phyloP scores from a whole-genome alignment of 345 rosid species.

The Noccaea caerulescens region DNA sequence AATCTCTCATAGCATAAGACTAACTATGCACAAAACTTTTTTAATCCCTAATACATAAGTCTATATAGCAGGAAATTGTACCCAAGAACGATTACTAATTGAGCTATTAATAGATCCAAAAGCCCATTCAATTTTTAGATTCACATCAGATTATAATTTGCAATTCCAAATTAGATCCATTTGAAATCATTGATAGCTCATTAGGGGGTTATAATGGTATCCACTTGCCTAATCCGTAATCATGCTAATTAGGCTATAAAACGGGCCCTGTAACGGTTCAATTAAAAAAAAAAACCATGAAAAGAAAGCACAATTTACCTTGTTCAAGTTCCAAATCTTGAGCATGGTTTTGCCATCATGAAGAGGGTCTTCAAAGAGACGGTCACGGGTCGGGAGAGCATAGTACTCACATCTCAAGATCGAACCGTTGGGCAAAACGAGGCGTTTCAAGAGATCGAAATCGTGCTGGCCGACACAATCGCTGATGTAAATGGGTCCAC shows the following conservation, averaged over 20 bases:
- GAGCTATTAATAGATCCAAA: not conserved
- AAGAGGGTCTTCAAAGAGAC: conserved; percentile 88
- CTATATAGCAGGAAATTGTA: not conserved
- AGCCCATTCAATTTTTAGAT: not conserved
- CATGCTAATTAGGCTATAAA: not conserved
- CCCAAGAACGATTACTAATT: not conserved
- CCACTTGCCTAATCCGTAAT: not conserved
- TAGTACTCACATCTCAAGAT: conserved; percentile 82
- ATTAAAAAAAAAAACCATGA: not conserved
- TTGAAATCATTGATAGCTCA: not conserved
- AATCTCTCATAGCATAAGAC: not conserved
- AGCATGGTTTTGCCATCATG: conserved; percentile 99
- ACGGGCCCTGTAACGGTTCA: not conserved
- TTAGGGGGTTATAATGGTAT: not conserved
- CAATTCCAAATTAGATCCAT: not conserved
- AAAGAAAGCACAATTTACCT: conserved; percentile 49
- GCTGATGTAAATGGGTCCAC: conserved; percentile 89
- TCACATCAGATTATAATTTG: not conserved
- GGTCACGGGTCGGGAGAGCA: conserved; percentile 91
- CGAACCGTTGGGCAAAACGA: conserved; percentile 77
- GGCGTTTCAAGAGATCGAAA: conserved; percentile 66
- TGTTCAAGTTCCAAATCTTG: conserved; percentile 97
- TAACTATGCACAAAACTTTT: not conserved
- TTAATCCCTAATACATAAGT: not conserved
- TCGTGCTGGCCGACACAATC: conserved; percentile 87